Evolutionary conservation across 1,284 basidiomycete genomes (phyloP), one percentile per base, ranked within the genome.

Genomic region (Rhodotorula sp.): DNA sequence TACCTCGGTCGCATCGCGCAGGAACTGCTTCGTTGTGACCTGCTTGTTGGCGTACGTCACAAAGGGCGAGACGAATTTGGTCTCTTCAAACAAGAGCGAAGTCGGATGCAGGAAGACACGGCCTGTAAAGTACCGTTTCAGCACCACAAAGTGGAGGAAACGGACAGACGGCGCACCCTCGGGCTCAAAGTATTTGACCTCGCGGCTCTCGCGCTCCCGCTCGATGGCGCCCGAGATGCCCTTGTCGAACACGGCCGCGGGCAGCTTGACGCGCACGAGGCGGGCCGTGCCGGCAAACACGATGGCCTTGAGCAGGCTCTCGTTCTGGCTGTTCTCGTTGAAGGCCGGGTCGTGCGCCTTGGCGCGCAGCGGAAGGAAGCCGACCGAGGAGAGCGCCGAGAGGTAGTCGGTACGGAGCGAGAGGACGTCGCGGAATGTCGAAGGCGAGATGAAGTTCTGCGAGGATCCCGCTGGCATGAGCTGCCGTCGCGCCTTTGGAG

Each of bases 1-100:
- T 73, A 91, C 91, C 85, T 96, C 91, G 1, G 92, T 95, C 17
- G 88, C 92, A 81, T 95, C 94, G 62, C 92, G 85, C 76, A 97
- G 79, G 80, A 91, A 97, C 1, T 93, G 85, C 80, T 96, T 95
- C 48, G 85, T 88, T n/a, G 91, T 92, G 82, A 88, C 86, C 68
- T 90, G 88, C 82, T 93, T 92, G 77, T 87, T 84, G 81, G 95
- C 97, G 79, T 91, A 94, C 9, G 89, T 87, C 60, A 95, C 79
- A 80, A 93, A 93, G 7, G 89, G 46, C 59, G 88, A 86, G 67
- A 88, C 89, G 88, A 92, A 93, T 46, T 85, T 85, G 41, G 87
- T 85, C 71, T 87, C 87, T 58, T 84, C 84, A 80, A 97, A 97
- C 46, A 95, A 83, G 12, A 91, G 85, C 61, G 91, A 94, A n/a